These are phyloP conservation scores for Lentinula lateritia DNA, from an alignment of 768 basidiomycete genomes.

Conservation along the genomic window DNA sequence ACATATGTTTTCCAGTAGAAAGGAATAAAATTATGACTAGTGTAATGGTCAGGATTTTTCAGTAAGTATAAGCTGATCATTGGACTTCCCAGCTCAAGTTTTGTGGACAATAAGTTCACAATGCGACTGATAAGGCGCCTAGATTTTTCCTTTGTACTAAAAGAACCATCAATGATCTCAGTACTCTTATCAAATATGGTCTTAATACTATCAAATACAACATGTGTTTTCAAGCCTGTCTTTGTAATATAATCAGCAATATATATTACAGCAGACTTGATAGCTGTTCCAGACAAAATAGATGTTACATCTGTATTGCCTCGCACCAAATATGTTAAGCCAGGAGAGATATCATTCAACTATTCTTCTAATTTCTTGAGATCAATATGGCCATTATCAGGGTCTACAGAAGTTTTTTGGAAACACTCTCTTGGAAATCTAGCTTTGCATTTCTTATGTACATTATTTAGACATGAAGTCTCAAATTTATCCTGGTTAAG, in stretches of 20 bases:
- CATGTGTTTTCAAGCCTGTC: slow-evolving; percentile 27
- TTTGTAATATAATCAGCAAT: slow-evolving; percentile 42
- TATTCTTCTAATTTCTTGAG: slow-evolving; percentile 27
- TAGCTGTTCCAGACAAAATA: slow-evolving; percentile 31
- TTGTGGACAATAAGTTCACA: slow-evolving; percentile 28
- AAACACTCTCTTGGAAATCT: slow-evolving; percentile 27
- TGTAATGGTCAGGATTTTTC: slow-evolving; percentile 33
- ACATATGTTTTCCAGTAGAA: slow-evolving; percentile 30
- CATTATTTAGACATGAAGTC: slow-evolving; percentile 21
- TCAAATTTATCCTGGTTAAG: slow-evolving; percentile 1
- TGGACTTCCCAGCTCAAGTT: slow-evolving; percentile 30
- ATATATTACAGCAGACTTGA: slow-evolving; percentile 32
- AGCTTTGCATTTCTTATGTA: slow-evolving; percentile 23
- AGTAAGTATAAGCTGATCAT: slow-evolving; percentile 30
- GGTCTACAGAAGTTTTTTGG: slow-evolving; percentile 18
- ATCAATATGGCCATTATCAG: slow-evolving; percentile 20
- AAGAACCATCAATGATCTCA: slow-evolving; percentile 15
- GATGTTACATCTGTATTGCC: slow-evolving; percentile 35
- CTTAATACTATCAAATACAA: slow-evolving; percentile 4
- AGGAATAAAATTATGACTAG: slow-evolving; percentile 24
- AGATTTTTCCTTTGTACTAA: slow-evolving; percentile 15
- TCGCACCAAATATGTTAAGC: slow-evolving; percentile 26
- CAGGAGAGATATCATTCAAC: slow-evolving; percentile 29
- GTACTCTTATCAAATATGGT: slow-evolving; percentile 19
- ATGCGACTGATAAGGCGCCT: slow-evolving; percentile 28